Evolutionary conservation across 306 rosid species (phyloP).

Genomic region (Prinsepia uniflora): DNA sequence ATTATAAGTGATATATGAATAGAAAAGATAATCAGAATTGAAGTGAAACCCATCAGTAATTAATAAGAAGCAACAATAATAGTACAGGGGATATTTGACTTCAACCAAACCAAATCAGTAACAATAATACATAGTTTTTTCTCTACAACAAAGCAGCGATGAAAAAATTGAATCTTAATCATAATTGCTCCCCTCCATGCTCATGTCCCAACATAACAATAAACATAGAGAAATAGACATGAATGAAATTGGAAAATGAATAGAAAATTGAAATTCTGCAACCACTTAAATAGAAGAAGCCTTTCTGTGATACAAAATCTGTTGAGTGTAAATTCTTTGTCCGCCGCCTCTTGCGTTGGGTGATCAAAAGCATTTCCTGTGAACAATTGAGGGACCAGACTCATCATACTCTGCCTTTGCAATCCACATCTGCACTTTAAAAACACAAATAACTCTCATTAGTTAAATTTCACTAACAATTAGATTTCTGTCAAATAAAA

Average conservation of each 20-base stretch:
- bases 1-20: no score
- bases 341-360: conserved; percentile 36
- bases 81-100: conserved; percentile 39
- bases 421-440: conserved; percentile 83
- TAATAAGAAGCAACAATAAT: not conserved
- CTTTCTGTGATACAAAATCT: conserved; percentile 44
- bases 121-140: conserved; percentile 47
- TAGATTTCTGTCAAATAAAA: not conserved
- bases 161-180: conserved; percentile 36
- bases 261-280: conserved; percentile 35
- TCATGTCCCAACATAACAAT: conserved; percentile 48
- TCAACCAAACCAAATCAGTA: conserved; percentile 54
- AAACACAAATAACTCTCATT: not conserved
- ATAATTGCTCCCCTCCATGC: conserved; percentile 52
- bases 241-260: conserved; percentile 35
- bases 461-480: not conserved
- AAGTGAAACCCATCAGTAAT: not conserved
- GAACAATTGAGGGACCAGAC: conserved; percentile 94
- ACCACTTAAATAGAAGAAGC: conserved; percentile 49
- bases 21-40: not conserved
- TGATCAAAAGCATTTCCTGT: conserved; percentile 92
- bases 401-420: conserved; percentile 95
- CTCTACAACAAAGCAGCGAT: conserved; percentile 26
- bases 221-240: conserved; percentile 48
- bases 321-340: conserved; percentile 32